A percentile compares a stretch with the other conserved stretches of the same genome.
phyloP scores from a whole-genome alignment of 169 alveolate genomes.

The Plasmodium vivax region DNA sequence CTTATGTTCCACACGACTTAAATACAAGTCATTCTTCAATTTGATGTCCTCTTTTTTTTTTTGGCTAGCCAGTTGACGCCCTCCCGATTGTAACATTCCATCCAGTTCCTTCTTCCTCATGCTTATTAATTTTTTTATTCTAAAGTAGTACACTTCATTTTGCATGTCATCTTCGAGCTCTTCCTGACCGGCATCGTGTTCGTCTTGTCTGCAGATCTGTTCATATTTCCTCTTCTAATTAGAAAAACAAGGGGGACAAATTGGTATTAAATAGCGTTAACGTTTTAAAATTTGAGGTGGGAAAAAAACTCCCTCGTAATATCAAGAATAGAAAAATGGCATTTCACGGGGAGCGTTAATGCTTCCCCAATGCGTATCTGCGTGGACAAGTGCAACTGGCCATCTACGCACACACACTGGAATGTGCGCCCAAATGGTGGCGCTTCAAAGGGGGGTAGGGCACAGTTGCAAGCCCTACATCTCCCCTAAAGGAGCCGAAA shows the following conservation, averaged over 20 bases:
- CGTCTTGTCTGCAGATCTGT: background rate
- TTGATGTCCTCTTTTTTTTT: background rate
- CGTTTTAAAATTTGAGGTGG: background rate
- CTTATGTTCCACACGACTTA: background rate
- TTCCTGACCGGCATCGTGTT: background rate
- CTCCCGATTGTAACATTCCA: background rate
- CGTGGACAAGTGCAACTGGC: background rate
- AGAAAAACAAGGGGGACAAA: background rate
- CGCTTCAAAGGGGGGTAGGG: background rate
- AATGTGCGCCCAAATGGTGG: background rate
- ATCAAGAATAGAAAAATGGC: background rate
- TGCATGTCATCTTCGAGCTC: background rate
- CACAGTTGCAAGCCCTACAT: background rate
- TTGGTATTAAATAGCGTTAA: background rate
- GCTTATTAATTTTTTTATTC: slow-evolving; percentile 63
- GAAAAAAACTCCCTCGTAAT: background rate
- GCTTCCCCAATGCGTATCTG: background rate
- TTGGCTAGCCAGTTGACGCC: background rate
- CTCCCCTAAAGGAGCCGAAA: background rate
- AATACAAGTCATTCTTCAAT: background rate
- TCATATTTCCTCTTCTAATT: slow-evolving; percentile 38
- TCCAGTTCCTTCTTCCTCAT: slow-evolving; percentile 61
- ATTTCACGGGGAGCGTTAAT: background rate
- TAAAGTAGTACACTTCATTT: slow-evolving; percentile 48
- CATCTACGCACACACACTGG: background rate